Base-by-base conservation (phyloP, 116 monocot species). In the Trichopus zeylanicus region DNA sequence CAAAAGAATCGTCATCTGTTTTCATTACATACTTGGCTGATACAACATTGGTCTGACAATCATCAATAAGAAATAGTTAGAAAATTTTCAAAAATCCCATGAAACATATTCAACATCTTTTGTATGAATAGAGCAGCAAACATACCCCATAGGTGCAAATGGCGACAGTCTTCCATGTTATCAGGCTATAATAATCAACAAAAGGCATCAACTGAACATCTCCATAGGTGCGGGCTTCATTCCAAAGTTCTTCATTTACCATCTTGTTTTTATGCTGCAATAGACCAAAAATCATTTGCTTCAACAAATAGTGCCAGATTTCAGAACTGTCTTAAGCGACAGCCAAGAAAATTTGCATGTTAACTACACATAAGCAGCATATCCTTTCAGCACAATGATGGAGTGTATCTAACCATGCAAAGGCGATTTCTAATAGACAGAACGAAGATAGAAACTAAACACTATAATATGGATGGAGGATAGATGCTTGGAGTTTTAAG, bases 151-250 rank as follows among this genome's bases (percentile, higher is more conserved):
- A 99, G 46, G 83, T 78, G 77, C 92, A 92, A 31, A 99, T 99
- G 62, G 88, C 99, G 46, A 99, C 75, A 28, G 92, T 83, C 64
- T 99, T 99, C 86, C 80, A 99, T 1, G 86, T 78, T 57, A 99
- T 88, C 21, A 99, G 76, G 57, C 70, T 85, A 42, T 99, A 99
- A 57, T 99, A 99, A 72, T 99, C 99, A 39, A 92, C 86, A 79
- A 92, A 92, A 54, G 99, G 92, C 83, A 99, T 84, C 65, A 99
- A 56, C 63, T 99, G 99, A 27, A 92, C 64, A 68, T 99, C 99
- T 26, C 99, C 99, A 57, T 99, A 99, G 11, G 88, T 80, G 12
- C 62, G 68, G 55, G 88, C 99, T 66, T 99, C 99, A 62, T 76
- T 78, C 99, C 99, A 99, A 23, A 99, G 78, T 65, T 92, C 92